These are phyloP conservation scores for Hericium erinaceus DNA, from an alignment of 768 basidiomycete genomes.

Conservation along the genomic window DNA sequence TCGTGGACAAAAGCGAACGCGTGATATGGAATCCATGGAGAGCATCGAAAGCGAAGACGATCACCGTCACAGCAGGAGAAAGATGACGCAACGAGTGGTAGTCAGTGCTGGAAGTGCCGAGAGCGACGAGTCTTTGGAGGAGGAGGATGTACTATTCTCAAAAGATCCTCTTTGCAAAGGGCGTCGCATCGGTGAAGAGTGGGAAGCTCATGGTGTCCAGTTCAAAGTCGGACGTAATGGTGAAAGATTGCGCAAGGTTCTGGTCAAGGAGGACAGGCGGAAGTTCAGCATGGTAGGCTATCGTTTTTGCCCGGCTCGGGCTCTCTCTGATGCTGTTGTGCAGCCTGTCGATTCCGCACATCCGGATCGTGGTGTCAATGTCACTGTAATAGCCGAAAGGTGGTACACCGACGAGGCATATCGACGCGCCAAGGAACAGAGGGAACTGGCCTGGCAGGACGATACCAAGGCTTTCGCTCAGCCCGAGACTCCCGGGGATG, in stretches of 20 bases:
- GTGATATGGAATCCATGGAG: constrained; percentile 34
- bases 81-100: constrained; percentile 44
- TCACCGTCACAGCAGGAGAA: constrained; percentile 23
- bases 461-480: constrained; percentile 29
- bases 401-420: constrained; percentile 77
- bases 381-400: constrained; percentile 67
- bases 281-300: constrained; percentile 63
- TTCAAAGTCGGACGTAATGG: constrained; percentile 70
- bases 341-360: constrained; percentile 75
- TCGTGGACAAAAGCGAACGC: constrained; percentile 62
- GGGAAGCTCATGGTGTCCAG: constrained; percentile 60
- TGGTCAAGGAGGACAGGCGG: constrained; percentile 63
- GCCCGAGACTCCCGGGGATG: constrained; percentile 32
- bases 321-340: constrained; percentile 7
- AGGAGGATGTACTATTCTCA: constrained; percentile 37
- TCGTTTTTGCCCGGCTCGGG: neutral
- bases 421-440: constrained; percentile 48
- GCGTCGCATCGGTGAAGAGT: constrained; percentile 63
- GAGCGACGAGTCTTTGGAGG: constrained; percentile 31
- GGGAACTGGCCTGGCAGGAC: constrained; percentile 65
- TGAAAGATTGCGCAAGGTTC: constrained; percentile 54
- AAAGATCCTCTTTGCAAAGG: constrained; percentile 43
- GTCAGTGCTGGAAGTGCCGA: constrained; percentile 34
- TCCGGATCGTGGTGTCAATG: constrained; percentile 57
- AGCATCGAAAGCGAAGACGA: constrained; percentile 28